Conservation (phyloP, 2,329 filamentous ascomycete species). For the Sporothrix globosa region DNA sequence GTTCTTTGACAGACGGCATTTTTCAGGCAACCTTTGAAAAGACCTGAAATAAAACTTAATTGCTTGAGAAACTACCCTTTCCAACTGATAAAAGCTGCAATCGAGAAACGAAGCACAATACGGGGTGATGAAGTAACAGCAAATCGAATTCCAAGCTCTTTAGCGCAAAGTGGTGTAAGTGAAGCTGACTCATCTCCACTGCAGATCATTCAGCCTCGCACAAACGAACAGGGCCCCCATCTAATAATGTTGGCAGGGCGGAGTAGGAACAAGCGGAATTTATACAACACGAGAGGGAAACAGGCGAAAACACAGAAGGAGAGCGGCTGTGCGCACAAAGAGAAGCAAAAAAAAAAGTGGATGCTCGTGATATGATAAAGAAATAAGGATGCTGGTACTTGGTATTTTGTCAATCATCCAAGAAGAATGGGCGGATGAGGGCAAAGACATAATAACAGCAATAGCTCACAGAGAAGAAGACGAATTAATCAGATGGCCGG, state of each 20-base stretch:
- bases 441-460: neutral
- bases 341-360: too few relatives aligned
- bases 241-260: neutral
- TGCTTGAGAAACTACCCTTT: neutral
- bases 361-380: too few relatives aligned
- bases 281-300: too few relatives aligned
- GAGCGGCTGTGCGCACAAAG: too few relatives aligned
- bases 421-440: neutral
- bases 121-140: too few relatives aligned
- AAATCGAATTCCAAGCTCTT: neutral
- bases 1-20: neutral
- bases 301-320: too few relatives aligned
- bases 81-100: neutral
- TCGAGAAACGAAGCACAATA: neutral
- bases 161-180: conserved; percentile 3
- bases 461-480: neutral
- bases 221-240: too few relatives aligned
- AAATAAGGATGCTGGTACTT: too few relatives aligned
- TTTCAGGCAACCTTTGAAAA: conserved; percentile 31
- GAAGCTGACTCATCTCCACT: conserved; percentile 19
- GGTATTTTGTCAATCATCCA: neutral
- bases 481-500: neutral
- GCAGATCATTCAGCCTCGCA: conserved; percentile 19
- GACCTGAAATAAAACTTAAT: conserved; percentile 26
- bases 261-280: too few relatives aligned